Evolutionary conservation across 2,329 filamentous ascomycete species (phyloP), one percentile per base, ranked within the genome.

Genomic region (Juglanconis sp.): DNA sequence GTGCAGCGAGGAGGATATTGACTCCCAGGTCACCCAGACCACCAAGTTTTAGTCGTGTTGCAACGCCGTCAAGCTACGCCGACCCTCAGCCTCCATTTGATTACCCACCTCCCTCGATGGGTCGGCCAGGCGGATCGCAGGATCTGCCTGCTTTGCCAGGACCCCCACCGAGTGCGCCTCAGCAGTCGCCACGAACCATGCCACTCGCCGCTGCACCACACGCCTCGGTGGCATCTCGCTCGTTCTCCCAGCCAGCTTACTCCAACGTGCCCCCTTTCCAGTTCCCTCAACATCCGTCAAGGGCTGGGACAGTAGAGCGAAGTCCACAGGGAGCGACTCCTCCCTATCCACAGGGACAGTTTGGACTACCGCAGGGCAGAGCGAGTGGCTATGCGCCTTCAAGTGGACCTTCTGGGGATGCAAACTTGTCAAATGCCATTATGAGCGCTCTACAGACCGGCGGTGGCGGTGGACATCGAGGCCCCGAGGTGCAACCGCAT

Each of bases 11-110:
- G 64, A 79, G 80, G 38, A 79, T 84, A n/a, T 68, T 86, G 62
- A 86, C 82, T 10, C 83, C 86, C 1, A 78, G 80, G 64, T 87
- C 86, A 9, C 84, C 85, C 46, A 80, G 84, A 63, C 76, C 81
- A 32, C 74, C 79, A 17, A 85, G 81, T 66, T 67, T 82, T 11
- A 77, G 77, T 36, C 71, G 74, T 15, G 64, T 61, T 42, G 68
- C 70, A 48, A 66, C 68, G 10, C 65, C 69, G 38, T 58, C 61
- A 61, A 69, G 71, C 53, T 62, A 68, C 31, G 61, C 70, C 31
- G 72, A 70, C 51, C 55, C 68, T 7, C 70, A 72, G 8, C 71
- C 70, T 49, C 58, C 68, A 10, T 47, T 63, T 49, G 65, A 59
- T 36, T 61, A 69, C 5, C 66, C 66, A 40, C 67, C 67, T n/a